Percentiles rank a stretch among this genome's conserved stretches.
These are phyloP conservation scores for Termitomyces sp. DNA, from an alignment of 768 basidiomycete species.

Conservation along the genomic window DNA sequence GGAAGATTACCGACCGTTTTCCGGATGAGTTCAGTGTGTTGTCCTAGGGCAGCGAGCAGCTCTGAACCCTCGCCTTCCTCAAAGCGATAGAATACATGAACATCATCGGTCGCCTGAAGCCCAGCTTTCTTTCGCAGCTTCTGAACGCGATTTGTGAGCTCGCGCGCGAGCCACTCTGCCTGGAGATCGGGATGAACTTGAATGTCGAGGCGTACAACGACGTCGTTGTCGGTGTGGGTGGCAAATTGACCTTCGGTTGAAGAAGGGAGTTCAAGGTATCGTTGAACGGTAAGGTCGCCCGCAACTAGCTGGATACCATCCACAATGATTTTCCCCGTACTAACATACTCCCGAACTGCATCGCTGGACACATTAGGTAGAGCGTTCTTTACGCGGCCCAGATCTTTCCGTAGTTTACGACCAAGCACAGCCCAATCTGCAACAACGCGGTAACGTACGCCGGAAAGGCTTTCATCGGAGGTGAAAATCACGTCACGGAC, in stretches of 20 bases:
- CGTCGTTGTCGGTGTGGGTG: slow-evolving; percentile 90
- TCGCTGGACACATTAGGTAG: slow-evolving; percentile 80
- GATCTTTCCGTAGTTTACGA: slow-evolving; percentile 87
- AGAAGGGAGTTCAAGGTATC: slow-evolving; percentile 79
- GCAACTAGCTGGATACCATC: slow-evolving; percentile 85
- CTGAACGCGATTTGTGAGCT: slow-evolving; percentile 90
- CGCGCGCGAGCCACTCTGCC: slow-evolving; percentile 83
- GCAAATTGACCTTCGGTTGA: slow-evolving; percentile 58
- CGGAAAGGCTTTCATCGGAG: slow-evolving; percentile 78
- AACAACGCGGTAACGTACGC: slow-evolving; percentile 84
- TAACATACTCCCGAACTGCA: slow-evolving; percentile 70
- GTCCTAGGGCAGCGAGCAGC: slow-evolving; percentile 54
- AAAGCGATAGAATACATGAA: slow-evolving; percentile 82
- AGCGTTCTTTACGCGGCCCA: slow-evolving; percentile 83
- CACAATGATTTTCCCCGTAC: slow-evolving; percentile 72
- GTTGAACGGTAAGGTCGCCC: slow-evolving; percentile 89
- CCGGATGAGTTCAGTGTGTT: slow-evolving; percentile 63
- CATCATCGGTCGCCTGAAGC: slow-evolving; percentile 90
- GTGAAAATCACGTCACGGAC: slow-evolving; percentile 87
- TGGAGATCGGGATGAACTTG: slow-evolving; percentile 82
- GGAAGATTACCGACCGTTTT: slow-evolving; percentile 75
- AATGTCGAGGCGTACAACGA: slow-evolving; percentile 89
- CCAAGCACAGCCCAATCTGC: slow-evolving; percentile 97
- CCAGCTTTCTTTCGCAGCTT: slow-evolving; percentile 94
- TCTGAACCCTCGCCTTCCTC: slow-evolving; percentile 63